Base-by-base conservation (phyloP, 148 eudicot genomes). In the Salicornia ramosissima region DNA sequence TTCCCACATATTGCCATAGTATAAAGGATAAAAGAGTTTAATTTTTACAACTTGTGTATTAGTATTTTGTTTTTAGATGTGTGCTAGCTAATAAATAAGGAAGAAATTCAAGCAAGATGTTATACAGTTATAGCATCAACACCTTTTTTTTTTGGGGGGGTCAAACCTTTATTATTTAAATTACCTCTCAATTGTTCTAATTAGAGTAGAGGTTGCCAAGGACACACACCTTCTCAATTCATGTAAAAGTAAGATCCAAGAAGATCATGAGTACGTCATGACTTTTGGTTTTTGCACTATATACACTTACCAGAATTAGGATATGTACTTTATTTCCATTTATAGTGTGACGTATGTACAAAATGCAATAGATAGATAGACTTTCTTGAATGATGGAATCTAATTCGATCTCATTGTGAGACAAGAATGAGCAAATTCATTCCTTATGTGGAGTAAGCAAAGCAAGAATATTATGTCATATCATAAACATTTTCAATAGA, bases 1-100 rank as follows among this genome's bases (percentile, higher is more conserved):
- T 82, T 64, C 25, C 65, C 56, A 67, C 63, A 73, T 24, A 40
- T 28, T 62, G 66, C 67, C 83, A 79, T 79, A 21, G 29, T 13
- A 36, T 64, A 64, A n/a, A n/a, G 22, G 58, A n/a, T 13, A 36
- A 68, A 64, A 36, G 25, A 18, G 58, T 18, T 43, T 14, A 24
- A 46, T 40, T 71, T 21, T 33, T 52, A 29, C 7, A 49, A 53
- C 18, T 31, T 30, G 58, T 42, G 15, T n/a, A n/a, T n/a, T n/a
- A n/a, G n/a, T n/a, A n/a, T n/a, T n/a, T n/a, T n/a, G n/a, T n/a
- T 25, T 67, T 3, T 26, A 8, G 40, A 36, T 36, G 40, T 36
- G 8, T 8, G 4, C 4, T 8, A 63, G 65, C 69, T 43, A 15
- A 10, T 25, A 56, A 34, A n/a, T n/a, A 61, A 58, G 54, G 64